These are phyloP conservation scores for Pecoramyces ruminantium DNA, from an alignment of 192 early-diverging fungal species.

Conservation along the genomic window DNA sequence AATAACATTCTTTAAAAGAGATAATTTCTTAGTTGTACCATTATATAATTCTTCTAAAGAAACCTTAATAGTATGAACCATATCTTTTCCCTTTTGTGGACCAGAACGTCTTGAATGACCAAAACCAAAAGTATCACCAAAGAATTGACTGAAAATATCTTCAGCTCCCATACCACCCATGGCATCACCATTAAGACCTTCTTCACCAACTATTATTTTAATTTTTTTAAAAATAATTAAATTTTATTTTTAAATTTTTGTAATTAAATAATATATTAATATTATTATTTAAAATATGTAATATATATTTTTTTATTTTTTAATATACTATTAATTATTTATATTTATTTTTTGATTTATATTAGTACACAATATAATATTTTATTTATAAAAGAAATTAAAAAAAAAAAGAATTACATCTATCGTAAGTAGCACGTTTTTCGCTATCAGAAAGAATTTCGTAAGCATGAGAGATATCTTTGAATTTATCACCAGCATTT, in stretches of 20 bases:
- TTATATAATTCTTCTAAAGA: slow-evolving; percentile 71
- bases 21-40: slow-evolving; percentile 88
- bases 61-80: slow-evolving; percentile 72
- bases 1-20: slow-evolving; percentile 82
- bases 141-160: slow-evolving; percentile 93
- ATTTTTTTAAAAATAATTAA: too few relatives aligned
- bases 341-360: not conserved
- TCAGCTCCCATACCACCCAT: slow-evolving; percentile 42
- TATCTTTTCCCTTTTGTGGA: slow-evolving; percentile 93
- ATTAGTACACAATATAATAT: too few relatives aligned
- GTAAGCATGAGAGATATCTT: slow-evolving; percentile 96
- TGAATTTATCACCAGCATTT: slow-evolving; percentile 51
- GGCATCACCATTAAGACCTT: slow-evolving; percentile 32
- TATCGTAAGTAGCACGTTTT: slow-evolving; percentile 84
- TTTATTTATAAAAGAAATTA: too few relatives aligned
- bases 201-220: slow-evolving; percentile 4
- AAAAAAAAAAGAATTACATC: slow-evolving; percentile 18
- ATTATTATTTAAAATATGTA: slow-evolving; percentile 4
- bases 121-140: slow-evolving; percentile 73
- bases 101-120: slow-evolving; percentile 44
- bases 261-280: too few relatives aligned
- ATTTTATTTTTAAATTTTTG: too few relatives aligned
- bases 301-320: slow-evolving; percentile 72
- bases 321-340: not conserved
- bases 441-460: slow-evolving; percentile 84